A percentile compares a stretch with the other conserved stretches of the same genome.
phyloP scores from a whole-genome alignment of 495 filamentous ascomycete genomes.

The Pyrenula aspistea region DNA sequence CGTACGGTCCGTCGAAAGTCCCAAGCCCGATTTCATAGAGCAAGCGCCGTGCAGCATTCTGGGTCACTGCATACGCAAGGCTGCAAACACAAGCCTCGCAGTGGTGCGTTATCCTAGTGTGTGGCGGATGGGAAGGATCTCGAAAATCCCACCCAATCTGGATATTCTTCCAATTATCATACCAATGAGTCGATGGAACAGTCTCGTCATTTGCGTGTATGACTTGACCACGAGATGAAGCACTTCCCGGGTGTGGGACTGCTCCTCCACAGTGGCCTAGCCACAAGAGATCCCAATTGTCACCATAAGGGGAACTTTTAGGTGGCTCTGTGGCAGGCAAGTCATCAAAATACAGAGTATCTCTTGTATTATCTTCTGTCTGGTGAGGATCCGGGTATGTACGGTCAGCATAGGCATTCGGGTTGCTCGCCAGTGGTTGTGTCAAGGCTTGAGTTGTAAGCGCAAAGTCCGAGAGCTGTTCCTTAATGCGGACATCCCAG shows the following conservation, averaged over 20 bases:
- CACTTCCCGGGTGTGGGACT: not conserved
- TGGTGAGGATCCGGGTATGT: not conserved
- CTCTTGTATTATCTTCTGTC: not conserved
- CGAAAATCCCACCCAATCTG: not conserved
- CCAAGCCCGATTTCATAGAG: not conserved
- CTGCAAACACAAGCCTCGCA: not conserved
- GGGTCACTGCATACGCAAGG: not conserved
- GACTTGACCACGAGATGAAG: slow-evolving; percentile 6
- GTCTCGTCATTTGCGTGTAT: slow-evolving; percentile 10
- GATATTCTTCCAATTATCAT: not conserved
- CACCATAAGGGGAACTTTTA: slow-evolving; percentile 40
- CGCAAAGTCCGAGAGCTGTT: slow-evolving; percentile 36
- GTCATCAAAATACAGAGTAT: slow-evolving; percentile 2
- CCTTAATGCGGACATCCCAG: slow-evolving; percentile 39
- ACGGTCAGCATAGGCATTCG: slow-evolving; percentile 6
- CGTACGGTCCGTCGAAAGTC: not conserved
- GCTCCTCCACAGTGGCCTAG: slow-evolving; percentile 32
- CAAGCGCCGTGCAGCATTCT: not conserved
- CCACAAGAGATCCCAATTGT: slow-evolving; percentile 46
- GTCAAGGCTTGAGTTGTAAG: slow-evolving; percentile 21
- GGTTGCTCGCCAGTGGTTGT: slow-evolving; percentile 8
- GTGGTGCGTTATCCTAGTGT: not conserved
- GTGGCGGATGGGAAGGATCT: not conserved
- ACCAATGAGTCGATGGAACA: slow-evolving; percentile 8
- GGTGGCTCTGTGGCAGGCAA: slow-evolving; percentile 16